Evolutionary conservation across 768 basidiomycete species (phyloP).

Genomic region (Leccinum disarticulatum): DNA sequence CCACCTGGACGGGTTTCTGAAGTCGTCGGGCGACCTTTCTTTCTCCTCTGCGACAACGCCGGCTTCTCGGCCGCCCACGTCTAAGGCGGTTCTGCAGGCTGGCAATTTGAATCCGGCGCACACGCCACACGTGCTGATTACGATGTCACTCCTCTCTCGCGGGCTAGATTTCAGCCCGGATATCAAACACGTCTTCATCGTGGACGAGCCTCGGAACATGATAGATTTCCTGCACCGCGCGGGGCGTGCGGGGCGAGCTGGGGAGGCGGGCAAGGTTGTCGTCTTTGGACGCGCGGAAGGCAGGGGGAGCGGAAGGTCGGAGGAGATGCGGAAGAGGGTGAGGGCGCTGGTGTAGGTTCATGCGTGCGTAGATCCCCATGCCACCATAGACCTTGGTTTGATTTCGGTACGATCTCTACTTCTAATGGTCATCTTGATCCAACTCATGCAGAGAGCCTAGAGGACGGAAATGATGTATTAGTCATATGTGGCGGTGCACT

Average conservation of each 20-base stretch:
- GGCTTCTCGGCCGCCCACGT: background rate
- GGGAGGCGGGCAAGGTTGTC: slow-evolving; percentile 58
- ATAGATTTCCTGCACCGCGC: slow-evolving; percentile 93
- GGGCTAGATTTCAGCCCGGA: slow-evolving; percentile 81
- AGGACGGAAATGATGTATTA: too few species aligned
- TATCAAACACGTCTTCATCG: slow-evolving; percentile 80
- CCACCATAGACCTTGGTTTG: too few species aligned
- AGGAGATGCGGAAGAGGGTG: too few species aligned
- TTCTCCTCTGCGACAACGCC: background rate
- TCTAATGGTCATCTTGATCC: too few species aligned
- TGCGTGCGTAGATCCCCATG: too few species aligned
- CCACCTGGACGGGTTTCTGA: slow-evolving; percentile 75
- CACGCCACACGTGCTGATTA: slow-evolving; percentile 71
- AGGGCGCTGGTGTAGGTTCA: too few species aligned
- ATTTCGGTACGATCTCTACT: too few species aligned
- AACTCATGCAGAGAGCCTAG: too few species aligned
- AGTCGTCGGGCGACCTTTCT: slow-evolving; percentile 5
- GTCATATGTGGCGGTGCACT: too few species aligned
- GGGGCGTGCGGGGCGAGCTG: slow-evolving; percentile 78
- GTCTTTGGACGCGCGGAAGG: too few species aligned
- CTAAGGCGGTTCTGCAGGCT: slow-evolving; percentile 6
- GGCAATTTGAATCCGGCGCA: too few species aligned
- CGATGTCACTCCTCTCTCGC: slow-evolving; percentile 88
- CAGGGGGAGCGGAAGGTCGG: too few species aligned
- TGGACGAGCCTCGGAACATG: slow-evolving; percentile 89